These are phyloP conservation scores for Conringia planisiliqua DNA, from an alignment of 345 rosid genomes.

Conservation along the genomic window DNA sequence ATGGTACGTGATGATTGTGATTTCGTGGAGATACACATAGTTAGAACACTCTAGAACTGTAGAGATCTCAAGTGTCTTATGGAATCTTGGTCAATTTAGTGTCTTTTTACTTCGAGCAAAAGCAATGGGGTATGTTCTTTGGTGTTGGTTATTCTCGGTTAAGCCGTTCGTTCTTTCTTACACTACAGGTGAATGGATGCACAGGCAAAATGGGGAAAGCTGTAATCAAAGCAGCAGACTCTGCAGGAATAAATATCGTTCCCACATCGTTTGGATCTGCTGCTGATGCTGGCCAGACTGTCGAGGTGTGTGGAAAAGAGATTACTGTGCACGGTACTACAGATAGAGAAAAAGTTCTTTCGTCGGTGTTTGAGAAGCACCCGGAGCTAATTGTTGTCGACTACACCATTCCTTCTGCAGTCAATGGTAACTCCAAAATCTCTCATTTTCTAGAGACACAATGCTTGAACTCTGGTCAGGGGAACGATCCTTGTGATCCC, in stretches of 20 bases:
- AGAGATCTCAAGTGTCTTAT: background rate
- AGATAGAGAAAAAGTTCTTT: slow-evolving; percentile 65
- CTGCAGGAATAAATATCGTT: slow-evolving; percentile 76
- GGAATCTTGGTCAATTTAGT: background rate
- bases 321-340: slow-evolving; percentile 68
- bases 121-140: background rate
- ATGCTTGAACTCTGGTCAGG: background rate
- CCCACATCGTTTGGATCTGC: slow-evolving; percentile 74
- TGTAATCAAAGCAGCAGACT: slow-evolving; percentile 77
- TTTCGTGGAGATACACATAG: background rate
- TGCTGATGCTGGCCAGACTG: slow-evolving; percentile 55
- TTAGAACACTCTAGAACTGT: background rate
- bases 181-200: slow-evolving; percentile 75
- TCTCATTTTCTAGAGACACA: background rate
- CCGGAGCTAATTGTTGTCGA: slow-evolving; percentile 83
- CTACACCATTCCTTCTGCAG: slow-evolving; percentile 80
- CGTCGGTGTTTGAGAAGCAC: slow-evolving; percentile 52
- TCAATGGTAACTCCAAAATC: slow-evolving; percentile 57
- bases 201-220: slow-evolving; percentile 90
- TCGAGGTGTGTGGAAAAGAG: slow-evolving; percentile 69
- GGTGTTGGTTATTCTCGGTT: background rate
- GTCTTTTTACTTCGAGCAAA: background rate
- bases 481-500: background rate
- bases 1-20: slow-evolving; percentile 36
- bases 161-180: background rate